Evolutionary conservation across 768 basidiomycete species (phyloP), one percentile per base, ranked within the genome.

Genomic region (Lactarius psammicola): DNA sequence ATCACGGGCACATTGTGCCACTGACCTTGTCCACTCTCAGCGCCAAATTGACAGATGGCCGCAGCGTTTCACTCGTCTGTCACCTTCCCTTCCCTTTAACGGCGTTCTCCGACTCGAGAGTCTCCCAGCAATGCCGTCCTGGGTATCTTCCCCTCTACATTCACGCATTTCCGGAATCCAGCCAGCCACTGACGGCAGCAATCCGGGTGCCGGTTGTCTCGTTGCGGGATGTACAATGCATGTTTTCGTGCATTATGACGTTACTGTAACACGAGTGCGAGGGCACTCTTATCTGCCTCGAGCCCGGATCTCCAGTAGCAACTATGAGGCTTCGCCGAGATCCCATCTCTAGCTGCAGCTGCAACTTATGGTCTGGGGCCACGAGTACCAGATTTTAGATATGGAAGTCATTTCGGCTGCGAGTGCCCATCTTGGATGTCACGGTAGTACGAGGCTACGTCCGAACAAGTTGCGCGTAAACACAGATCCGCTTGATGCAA

Each of bases 31-130:
- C 9, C 26, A 31, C 49, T 20, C 30, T 26, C 38, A 36, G 60
- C 65, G 56, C 40, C 56, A 58, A 66, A 62, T 38, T 62, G 65
- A 59, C 65, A 53, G 42, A 57, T 49, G 46, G 34, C 54, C 28
- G 54, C 23, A n/a, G 23, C 33, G 20, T 62, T 31, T 61, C 30
- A 38, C 56, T 51, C 33, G 17, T 26, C 46, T 9, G 56, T 57
- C 57, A 59, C 20, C 51, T 55, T 63, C 61, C 53, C 56, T 53
- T 57, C 36, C n/a, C n/a, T n/a, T n/a, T 56, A 53, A 30, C 66
- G 66, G 66, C 56, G 34, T 38, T 59, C 40, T 54, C 66, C 66
- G 61, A 13, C 40, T n/a, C 10, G 36, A 59, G 46, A 40, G 36
- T n/a, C 34, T 57, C 62, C 51, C 26, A 63, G 10, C 20, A 44